Evolutionary conservation across 2,329 filamentous ascomycete species (phyloP), one percentile per base, ranked within the genome.

Genomic region (Elsinoe fawcettii): DNA sequence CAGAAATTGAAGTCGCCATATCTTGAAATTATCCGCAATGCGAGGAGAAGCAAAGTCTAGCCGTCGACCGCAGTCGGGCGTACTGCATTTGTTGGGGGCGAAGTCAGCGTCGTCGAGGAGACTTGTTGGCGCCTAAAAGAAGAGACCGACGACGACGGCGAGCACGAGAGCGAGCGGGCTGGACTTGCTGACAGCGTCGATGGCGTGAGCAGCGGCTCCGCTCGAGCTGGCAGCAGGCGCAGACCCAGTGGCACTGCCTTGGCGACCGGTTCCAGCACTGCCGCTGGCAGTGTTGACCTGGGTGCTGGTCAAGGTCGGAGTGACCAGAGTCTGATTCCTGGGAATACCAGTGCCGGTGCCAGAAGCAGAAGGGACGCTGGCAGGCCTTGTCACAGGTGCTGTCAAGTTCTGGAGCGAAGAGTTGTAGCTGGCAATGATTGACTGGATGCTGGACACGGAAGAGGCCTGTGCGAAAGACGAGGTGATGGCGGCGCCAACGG

Each of bases 91-190:
- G 39, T 23, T 20, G 5, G 39, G 20, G 18, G 39, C 14, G 34
- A 37, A 30, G 11, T 27, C 14, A 9, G 44, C n/a, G 44, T 32
- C 41, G 9, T 22, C n/a, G 41, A 16, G 22, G 7, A 11, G 41
- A 44, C 7, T 6, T 12, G 2, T 32, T 3, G 34, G 22, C 51
- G 18, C 12, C 30, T 49, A 66, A 66, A 71, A 74, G 47, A 69
- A 68, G 58, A 75, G 67, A 32, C 71, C 73, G 57, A 70, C 73
- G 18, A 71, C 65, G 54, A 69, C 72, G 57, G 73, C 67, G 57
- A 74, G 64, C 59, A 74, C 66, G 54, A 75, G 64, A 34, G 72
- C 69, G 37, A 75, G 51, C 16, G 70, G 70, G 65, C 69, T 71
- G 20, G 58, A 55, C n/a, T 55, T 49, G 43, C 54, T 56, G 41